These are phyloP conservation scores for Fusarium austroafricanum DNA, from an alignment of 2,329 filamentous ascomycete species.

Conservation along the genomic window DNA sequence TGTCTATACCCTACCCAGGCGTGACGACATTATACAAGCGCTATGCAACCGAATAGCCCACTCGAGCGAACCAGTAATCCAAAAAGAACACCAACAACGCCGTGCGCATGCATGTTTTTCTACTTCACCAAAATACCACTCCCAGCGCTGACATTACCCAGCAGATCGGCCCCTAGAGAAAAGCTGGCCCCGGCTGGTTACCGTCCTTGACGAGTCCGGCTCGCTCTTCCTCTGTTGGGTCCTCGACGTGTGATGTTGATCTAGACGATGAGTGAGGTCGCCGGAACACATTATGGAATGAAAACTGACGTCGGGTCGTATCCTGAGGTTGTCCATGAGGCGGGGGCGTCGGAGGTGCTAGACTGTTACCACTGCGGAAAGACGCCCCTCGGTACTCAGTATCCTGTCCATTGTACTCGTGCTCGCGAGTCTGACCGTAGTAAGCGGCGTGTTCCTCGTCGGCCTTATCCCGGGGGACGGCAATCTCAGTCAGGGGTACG, in stretches of 20 bases:
- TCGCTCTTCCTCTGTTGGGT: constrained; percentile 82
- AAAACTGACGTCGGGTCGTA: constrained; percentile 83
- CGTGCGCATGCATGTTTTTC: constrained; percentile 39
- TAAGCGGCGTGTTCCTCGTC: constrained; percentile 57
- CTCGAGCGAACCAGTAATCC: constrained; percentile 5
- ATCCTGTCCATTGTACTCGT: constrained; percentile 59
- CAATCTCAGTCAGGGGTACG: constrained; percentile 71
- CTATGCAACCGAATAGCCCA: constrained; percentile 29
- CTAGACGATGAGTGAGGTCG: constrained; percentile 52
- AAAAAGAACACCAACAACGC: constrained; percentile 41
- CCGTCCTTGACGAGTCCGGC: constrained; percentile 82
- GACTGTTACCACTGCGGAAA: constrained; percentile 55
- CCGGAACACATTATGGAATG: constrained; percentile 86
- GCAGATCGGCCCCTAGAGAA: constrained; percentile 30
- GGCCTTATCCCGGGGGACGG: constrained; percentile 60
- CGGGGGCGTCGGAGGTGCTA: constrained; percentile 72
- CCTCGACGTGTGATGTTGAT: constrained; percentile 36
- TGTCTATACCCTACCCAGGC: constrained; percentile 40
- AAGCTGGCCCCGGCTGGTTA: constrained; percentile 25
- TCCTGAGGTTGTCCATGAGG: constrained; percentile 69
- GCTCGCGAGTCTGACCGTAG: constrained; percentile 54
- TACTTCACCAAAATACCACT: constrained; percentile 7
- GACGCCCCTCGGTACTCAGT: constrained; percentile 63
- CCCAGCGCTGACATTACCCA: constrained; percentile 8
- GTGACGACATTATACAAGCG: constrained; percentile 38